These are phyloP conservation scores for Lichenothelia convexa DNA, from an alignment of 495 filamentous ascomycete genomes.

Conservation along the genomic window DNA sequence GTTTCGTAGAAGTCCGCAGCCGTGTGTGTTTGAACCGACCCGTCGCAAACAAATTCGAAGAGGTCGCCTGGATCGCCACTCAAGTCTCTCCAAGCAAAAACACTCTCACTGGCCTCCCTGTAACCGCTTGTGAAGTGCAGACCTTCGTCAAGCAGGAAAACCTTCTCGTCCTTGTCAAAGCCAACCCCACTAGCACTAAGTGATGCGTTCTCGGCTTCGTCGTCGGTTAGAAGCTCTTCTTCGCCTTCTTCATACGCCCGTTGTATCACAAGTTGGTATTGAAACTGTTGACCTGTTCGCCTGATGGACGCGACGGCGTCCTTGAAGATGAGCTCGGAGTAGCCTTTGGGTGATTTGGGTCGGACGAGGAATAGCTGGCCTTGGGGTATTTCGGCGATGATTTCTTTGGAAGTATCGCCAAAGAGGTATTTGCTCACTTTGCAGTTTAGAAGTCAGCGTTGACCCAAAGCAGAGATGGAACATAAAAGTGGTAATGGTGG, in stretches of 20 bases:
- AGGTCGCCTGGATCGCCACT: slow-evolving; percentile 87
- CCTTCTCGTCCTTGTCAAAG: slow-evolving; percentile 85
- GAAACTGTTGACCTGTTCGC: slow-evolving; percentile 79
- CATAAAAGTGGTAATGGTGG: slow-evolving; percentile 17
- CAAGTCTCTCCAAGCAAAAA: slow-evolving; percentile 86
- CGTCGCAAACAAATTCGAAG: slow-evolving; percentile 91
- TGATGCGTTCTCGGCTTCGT: slow-evolving; percentile 59
- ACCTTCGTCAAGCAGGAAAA: slow-evolving; percentile 78
- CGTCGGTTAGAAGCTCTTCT: slow-evolving; percentile 68
- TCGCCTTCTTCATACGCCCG: slow-evolving; percentile 95
- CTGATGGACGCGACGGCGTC: slow-evolving; percentile 85
- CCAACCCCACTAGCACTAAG: slow-evolving; percentile 40
- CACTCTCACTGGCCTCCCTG: slow-evolving; percentile 55
- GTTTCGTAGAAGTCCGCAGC: slow-evolving; percentile 67
- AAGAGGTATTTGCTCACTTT: slow-evolving; percentile 84
- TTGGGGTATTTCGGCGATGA: slow-evolving; percentile 82
- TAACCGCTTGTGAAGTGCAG: slow-evolving; percentile 75
- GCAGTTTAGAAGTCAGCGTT: background rate
- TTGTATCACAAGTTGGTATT: slow-evolving; percentile 93
- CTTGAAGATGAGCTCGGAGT: slow-evolving; percentile 96
- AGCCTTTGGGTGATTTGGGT: slow-evolving; percentile 85
- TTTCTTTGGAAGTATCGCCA: slow-evolving; percentile 78
- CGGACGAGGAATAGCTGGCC: slow-evolving; percentile 95
- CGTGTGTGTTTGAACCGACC: slow-evolving; percentile 44
- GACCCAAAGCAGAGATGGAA: slow-evolving; percentile 20